Evolutionary conservation across 345 rosid genomes (phyloP).

Genomic region (Noccaea caerulescens): DNA sequence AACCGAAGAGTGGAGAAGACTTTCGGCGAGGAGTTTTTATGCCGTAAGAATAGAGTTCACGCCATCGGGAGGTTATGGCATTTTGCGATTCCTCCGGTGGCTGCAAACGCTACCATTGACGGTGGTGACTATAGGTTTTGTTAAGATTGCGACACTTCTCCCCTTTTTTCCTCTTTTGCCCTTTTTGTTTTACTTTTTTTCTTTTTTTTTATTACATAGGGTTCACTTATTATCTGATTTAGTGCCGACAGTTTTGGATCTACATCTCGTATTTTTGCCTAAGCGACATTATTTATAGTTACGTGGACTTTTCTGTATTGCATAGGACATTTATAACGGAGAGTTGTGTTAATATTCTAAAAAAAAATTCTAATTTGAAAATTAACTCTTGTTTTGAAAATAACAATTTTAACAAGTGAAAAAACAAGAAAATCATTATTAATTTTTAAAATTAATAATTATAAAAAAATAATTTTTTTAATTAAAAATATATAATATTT

Average conservation of each 20-base stretch:
- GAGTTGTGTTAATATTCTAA: no score
- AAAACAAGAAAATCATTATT: no score
- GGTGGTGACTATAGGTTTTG: conserved; percentile 43
- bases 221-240: conserved; percentile 38
- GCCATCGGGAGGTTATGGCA: conserved; percentile 66
- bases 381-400: no score
- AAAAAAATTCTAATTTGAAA: no score
- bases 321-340: not conserved
- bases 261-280: conserved; percentile 3
- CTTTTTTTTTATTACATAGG: conserved; percentile 21
- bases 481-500: no score
- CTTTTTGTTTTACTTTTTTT: not conserved
- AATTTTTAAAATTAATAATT: no score
- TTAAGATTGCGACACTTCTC: conserved; percentile 27
- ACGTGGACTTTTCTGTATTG: not conserved
- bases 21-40: conserved; percentile 61
- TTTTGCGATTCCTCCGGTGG: conserved; percentile 59
- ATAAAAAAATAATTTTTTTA: no score
- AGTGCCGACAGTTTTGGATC: conserved; percentile 43
- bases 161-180: conserved; percentile 22
- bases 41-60: conserved; percentile 54
- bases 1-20: conserved; percentile 66
- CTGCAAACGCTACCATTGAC: conserved; percentile 40
- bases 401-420: no score
- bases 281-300: conserved; percentile 2